Evolutionary conservation across 371 early-diverging fungal genomes (phyloP), one percentile per base, ranked within the genome.

Genomic region (Rhizomucor pusillus): DNA sequence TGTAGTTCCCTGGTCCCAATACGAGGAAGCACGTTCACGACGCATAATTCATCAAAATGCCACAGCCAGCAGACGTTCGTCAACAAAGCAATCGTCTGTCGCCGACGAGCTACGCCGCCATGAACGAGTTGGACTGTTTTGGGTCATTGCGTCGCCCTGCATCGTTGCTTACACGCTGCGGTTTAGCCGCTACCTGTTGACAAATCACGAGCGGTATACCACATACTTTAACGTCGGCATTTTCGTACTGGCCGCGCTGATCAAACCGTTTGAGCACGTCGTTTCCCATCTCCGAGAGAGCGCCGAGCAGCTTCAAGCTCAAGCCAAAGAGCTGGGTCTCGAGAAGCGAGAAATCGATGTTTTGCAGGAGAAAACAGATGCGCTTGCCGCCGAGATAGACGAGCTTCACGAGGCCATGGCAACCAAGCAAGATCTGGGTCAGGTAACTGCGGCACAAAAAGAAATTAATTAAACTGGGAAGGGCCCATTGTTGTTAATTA

Each of bases 1-100:
- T 23, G 53, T 63, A 83, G 81, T 80, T 13, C 82, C 84, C 23
- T 84, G 84, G 84, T 71, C 79, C 40, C 64, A 80, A 22, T 84
- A 80, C 56, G 74, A 80, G 57, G 67, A 78, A 33, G 80, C 84
- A 19, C 66, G 78, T 18, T 63, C 73, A 44, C 60, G 79, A 44
- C 72, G 81, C 29, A 63, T 67, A 24, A 53, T 59, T 16, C 59
- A 52, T 43, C 53, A 59, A 37, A 59, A 53, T 35, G 53, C 59
- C 43, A 34, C 40, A 55, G 54, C 20, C 22, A 41, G 18, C 22
- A 41, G 18, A 52, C 48, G 23, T 35, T 43, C 20, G 43, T 60
- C 20, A 53, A 64, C 67, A 41, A 63, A 67, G 7, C 62, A 56
- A 19, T 47, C 56, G 13, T 72, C 75, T 50, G 29, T 50, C 20